Evolutionary conservation across 768 basidiomycete species (phyloP).

Genomic region (Kwoniella sp.): DNA sequence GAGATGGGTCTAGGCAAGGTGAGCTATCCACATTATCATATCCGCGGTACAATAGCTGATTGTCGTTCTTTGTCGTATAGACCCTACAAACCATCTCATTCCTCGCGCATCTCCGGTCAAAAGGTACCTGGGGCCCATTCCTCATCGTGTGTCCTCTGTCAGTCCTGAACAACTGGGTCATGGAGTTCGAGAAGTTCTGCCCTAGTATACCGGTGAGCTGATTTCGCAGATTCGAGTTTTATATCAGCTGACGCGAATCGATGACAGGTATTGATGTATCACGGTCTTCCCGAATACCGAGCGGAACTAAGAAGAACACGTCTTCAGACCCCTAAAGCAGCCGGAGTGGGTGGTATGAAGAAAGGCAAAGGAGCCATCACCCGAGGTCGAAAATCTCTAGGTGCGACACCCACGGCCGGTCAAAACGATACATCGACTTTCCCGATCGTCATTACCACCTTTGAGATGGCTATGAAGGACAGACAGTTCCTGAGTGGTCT

Average conservation of each 20-base stretch:
- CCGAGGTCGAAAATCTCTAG: conserved; percentile 27
- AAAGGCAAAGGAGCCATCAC: conserved; percentile 25
- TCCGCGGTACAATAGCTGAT: background rate
- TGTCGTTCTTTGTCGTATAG: conserved; percentile 56
- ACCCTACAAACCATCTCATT: conserved; percentile 95
- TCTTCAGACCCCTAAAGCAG: conserved; percentile 58
- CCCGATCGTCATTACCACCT: conserved; percentile 85
- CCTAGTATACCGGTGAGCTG: conserved; percentile 64
- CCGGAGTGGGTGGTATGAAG: conserved; percentile 43
- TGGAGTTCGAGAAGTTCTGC: conserved; percentile 81
- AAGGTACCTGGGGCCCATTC: conserved; percentile 72
- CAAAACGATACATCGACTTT: conserved; percentile 60
- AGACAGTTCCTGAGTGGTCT: conserved; percentile 67
- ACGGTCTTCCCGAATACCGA: conserved; percentile 79
- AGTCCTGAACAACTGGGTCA: conserved; percentile 86
- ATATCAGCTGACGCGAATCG: conserved; percentile 58
- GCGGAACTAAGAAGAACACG: conserved; percentile 71
- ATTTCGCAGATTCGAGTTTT: background rate
- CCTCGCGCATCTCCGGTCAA: conserved; percentile 81
- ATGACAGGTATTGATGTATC: conserved; percentile 79
- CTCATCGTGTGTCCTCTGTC: conserved; percentile 90
- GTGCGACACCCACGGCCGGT: conserved; percentile 34
- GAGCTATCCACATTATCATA: conserved; percentile 5
- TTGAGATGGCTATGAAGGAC: conserved; percentile 89
- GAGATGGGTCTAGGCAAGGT: conserved; percentile 87